These are phyloP conservation scores for Penicillium mononematosum DNA, from an alignment of 495 filamentous ascomycete species.

Conservation along the genomic window DNA sequence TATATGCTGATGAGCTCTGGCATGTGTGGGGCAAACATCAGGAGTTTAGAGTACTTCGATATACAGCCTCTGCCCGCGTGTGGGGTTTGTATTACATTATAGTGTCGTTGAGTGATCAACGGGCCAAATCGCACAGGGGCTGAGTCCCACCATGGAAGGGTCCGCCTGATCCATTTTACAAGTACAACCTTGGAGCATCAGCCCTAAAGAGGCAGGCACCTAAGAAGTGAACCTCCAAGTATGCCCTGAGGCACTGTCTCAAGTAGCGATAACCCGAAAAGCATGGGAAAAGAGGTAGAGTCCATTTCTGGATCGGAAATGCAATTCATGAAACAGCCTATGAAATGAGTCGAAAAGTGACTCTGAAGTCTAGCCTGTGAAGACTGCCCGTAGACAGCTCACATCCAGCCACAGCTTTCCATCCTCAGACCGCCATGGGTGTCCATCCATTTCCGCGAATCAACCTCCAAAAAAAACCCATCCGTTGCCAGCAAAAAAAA, in stretches of 20 bases:
- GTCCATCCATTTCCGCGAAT: constrained; percentile 25
- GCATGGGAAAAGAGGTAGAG: constrained; percentile 11
- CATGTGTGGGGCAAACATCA: neutral
- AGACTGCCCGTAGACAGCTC: constrained; percentile 12
- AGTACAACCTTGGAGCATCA: neutral
- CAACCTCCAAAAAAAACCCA: constrained; percentile 26
- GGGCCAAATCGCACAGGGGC: neutral
- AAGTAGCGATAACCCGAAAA: neutral
- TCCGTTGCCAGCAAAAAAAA: constrained; percentile 30
- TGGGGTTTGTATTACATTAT: neutral
- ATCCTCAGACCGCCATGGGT: constrained; percentile 29
- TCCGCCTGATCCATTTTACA: neutral
- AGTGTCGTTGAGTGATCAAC: neutral
- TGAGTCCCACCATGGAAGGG: neutral
- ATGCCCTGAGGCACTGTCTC: neutral
- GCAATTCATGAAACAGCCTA: constrained; percentile 35
- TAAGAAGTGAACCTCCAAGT: neutral
- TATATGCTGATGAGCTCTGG: neutral
- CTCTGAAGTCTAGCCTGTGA: constrained; percentile 19
- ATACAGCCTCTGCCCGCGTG: neutral
- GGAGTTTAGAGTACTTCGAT: neutral
- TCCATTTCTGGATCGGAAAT: constrained; percentile 34
- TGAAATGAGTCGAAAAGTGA: constrained; percentile 31
- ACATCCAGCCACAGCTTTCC: constrained; percentile 25
- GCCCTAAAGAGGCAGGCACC: neutral